Base-by-base conservation (phyloP, 1,284 basidiomycete genomes). In the Sporisorium sorghi region DNA sequence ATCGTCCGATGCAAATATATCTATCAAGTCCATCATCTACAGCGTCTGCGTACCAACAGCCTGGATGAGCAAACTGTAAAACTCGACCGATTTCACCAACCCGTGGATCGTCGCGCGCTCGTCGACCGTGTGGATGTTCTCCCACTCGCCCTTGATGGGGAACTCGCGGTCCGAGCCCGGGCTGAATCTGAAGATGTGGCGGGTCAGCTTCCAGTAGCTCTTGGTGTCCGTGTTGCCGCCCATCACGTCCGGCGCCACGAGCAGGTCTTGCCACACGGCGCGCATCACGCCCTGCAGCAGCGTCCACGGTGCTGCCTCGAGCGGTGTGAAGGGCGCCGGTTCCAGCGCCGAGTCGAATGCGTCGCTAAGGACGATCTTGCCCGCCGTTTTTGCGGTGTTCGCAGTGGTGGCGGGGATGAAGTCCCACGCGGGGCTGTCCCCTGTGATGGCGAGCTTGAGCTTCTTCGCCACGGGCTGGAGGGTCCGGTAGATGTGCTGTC, bases 51-150 rank as follows among this genome's bases (percentile, higher is more conserved):
- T 37, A 6, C 62, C 54, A 30, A 65, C 82, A 75, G 88, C 88
- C 28, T 80, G 79, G n/a, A 88, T 77, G 14, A 88, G 82, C 73
- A 87, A 84, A 76, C 86, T 86, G 81, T 86, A 88, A 81, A 87
- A 88, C 26, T 84, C 72, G 21, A 86, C 86, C 11, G 86, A 85
- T 48, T 84, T 85, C 40, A 87, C 82, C 65, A 88, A 85, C 0
- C 84, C 86, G 28, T 82, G 63, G 26, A 80, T 83, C 30, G 58
- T 53, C 65, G 60, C 72, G 86, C 87, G 85, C 86, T 90, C 90
- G 66, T 90, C 88, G 40, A 90, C 88, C 0, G 91, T 91, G 82
- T 92, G 91, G 12, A 81, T 62, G 70, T 74, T 62, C 85, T 85
- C n/a, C 85, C 85, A 24, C 28, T 75, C 66, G 26, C 61, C 54